These are phyloP conservation scores for Talaromyces stipitatus DNA, from an alignment of 495 filamentous ascomycete species.

Conservation along the genomic window DNA sequence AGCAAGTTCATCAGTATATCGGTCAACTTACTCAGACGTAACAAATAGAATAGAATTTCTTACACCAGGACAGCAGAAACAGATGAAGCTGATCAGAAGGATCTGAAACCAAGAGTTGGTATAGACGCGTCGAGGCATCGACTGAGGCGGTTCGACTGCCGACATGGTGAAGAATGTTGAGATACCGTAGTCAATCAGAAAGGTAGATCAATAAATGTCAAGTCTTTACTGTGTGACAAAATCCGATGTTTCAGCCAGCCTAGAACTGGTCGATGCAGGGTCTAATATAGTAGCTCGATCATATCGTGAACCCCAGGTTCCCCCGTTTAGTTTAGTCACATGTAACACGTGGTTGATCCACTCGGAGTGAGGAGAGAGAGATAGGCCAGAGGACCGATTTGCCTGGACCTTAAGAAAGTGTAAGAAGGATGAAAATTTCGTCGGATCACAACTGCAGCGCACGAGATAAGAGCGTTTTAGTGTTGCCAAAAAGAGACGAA, in stretches of 20 bases:
- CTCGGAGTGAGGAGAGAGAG: slow-evolving; percentile 1
- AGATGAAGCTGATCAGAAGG: slow-evolving; percentile 50
- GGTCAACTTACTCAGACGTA: neutral
- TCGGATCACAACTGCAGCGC: neutral
- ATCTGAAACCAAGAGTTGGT: slow-evolving; percentile 36
- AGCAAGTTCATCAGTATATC: neutral
- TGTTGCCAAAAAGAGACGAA: neutral
- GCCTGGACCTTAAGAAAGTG: neutral
- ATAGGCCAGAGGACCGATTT: slow-evolving; percentile 4
- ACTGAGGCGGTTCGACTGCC: slow-evolving; percentile 1
- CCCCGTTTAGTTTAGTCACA: neutral
- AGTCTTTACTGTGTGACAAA: neutral
- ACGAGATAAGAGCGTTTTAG: neutral
- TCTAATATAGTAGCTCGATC: neutral
- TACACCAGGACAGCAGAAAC: slow-evolving; percentile 72
- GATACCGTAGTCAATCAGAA: neutral
- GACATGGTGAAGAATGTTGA: neutral
- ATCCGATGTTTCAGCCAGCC: neutral
- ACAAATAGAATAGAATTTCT: slow-evolving; percentile 7
- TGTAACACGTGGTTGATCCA: neutral
- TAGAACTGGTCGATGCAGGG: neutral
- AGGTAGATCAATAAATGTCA: too few relatives aligned
- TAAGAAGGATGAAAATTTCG: neutral
- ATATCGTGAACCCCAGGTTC: neutral
- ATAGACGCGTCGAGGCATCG: slow-evolving; percentile 14